Evolutionary conservation across 2,329 filamentous ascomycete species (phyloP), one percentile per base, ranked within the genome.

Genomic region (Parastagonospora avenae): DNA sequence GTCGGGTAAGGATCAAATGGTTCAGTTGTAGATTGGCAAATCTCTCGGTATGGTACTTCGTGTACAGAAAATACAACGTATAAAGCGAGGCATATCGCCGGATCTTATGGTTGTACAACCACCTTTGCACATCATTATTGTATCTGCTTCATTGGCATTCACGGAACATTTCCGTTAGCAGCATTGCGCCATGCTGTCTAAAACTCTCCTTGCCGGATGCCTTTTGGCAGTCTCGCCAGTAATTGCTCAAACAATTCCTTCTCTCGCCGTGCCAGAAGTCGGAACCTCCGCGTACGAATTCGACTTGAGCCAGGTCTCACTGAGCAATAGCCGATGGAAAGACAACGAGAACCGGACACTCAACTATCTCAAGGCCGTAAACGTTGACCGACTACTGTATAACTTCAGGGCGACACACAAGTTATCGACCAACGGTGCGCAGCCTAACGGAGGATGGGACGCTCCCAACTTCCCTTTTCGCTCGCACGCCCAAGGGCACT

Each of bases 401-500:
- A 75, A 76, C 57, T 82, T 81, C 65, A 73, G 80, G 14, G 55
- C 66, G 28, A 81, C 73, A 40, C 80, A 82, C 48, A 68, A 73
- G 14, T 57, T 82, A 1, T 76, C 75, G 2, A 82, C 79, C 8
- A 71, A 78, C 2, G 77, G 77, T 1, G 80, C 80, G 2, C 54
- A 66, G 1, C 42, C 71, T 5, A 80, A 80, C 41, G 79, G 79
- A 2, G 81, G 80, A 2, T 83, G 81, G 81, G 81, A 83, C 61
- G 78, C 78, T 1, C 81, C 81, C 1, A 69, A 77, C 40, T 83
- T 83, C 38, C 80, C 81, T 0, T 83, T 83, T 60, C 75, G 80
- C 11, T 75, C 75, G 0, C 81, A 83, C 42, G 58, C 75, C 15
- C 81, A 83, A 50, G 81, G 81, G 0, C 81, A 83, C 59, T 77